Conservation (phyloP, 805 yeast species). For the Myxozyma monticola region DNA sequence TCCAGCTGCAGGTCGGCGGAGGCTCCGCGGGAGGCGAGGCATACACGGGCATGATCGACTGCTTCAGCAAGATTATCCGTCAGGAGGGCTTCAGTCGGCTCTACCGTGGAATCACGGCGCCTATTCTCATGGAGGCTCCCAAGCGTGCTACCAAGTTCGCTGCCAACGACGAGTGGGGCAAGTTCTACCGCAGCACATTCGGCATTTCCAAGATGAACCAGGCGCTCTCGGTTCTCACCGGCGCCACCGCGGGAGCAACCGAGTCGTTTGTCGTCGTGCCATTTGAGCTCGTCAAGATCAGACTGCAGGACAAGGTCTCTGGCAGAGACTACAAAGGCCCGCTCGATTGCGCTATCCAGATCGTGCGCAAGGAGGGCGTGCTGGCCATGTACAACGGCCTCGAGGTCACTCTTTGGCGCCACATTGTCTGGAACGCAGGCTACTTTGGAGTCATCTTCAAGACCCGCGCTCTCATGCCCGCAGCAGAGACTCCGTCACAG, state of each 20-base stretch:
- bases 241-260: slow-evolving; percentile 98
- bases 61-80: slow-evolving; percentile 76
- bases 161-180: slow-evolving; percentile 96
- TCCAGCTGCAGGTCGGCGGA: slow-evolving; percentile 72
- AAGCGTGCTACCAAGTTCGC: slow-evolving; percentile 98
- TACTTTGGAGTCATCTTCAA: slow-evolving; percentile 94
- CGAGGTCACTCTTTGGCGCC: slow-evolving; percentile 98
- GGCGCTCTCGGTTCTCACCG: slow-evolving; percentile 82
- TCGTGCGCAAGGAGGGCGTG: slow-evolving; percentile 72
- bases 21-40: slow-evolving; percentile 51
- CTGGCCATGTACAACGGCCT: slow-evolving; percentile 89
- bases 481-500: slow-evolving; percentile 66
- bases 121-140: slow-evolving; percentile 98
- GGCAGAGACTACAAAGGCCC: slow-evolving; percentile 69
- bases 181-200: slow-evolving; percentile 69
- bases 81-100: slow-evolving; percentile 82
- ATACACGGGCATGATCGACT: slow-evolving; percentile 81
- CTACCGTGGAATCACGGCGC: slow-evolving; percentile 93
- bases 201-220: slow-evolving; percentile 73
- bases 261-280: slow-evolving; percentile 98
- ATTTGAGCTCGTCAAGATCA: slow-evolving; percentile 91
- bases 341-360: slow-evolving; percentile 73
- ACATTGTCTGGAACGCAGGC: slow-evolving; percentile 95
- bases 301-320: slow-evolving; percentile 85
- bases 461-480: slow-evolving; percentile 75